Conservation (phyloP, 2,329 filamentous ascomycete species). For the Neofusicoccum sp. region DNA sequence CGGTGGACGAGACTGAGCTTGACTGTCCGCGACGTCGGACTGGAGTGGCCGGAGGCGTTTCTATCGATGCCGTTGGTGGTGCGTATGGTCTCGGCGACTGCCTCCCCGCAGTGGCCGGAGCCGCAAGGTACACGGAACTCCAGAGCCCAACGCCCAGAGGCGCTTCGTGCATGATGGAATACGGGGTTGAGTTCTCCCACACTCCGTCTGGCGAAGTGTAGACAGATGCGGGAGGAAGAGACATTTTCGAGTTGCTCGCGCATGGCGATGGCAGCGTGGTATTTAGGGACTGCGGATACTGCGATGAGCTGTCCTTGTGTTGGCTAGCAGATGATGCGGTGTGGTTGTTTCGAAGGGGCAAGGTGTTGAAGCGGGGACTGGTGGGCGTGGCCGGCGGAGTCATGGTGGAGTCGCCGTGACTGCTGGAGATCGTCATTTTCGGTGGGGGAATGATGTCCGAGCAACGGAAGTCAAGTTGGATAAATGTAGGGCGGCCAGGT, state of each 20-base stretch:
- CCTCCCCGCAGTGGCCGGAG: not conserved
- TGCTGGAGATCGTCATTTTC: slow-evolving; percentile 4
- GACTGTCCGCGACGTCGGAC: not conserved
- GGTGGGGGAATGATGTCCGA: not conserved
- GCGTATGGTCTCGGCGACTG: not conserved
- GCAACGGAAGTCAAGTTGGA: not conserved
- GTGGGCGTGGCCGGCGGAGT: slow-evolving; percentile 17
- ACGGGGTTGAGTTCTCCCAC: slow-evolving; percentile 3
- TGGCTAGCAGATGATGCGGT: not conserved
- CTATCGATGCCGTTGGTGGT: not conserved
- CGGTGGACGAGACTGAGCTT: slow-evolving; percentile 7
- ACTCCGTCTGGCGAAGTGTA: slow-evolving; percentile 12
- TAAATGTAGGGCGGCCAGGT: not conserved
- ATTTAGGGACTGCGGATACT: not conserved
- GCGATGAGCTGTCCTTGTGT: not conserved
- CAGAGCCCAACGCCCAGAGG: slow-evolving; percentile 34
- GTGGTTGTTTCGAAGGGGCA: slow-evolving; percentile 6
- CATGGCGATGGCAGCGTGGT: not conserved
- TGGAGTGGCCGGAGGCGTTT: slow-evolving; percentile 16
- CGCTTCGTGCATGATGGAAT: slow-evolving; percentile 25
- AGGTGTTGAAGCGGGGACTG: not conserved
- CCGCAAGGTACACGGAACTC: slow-evolving; percentile 38
- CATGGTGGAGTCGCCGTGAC: slow-evolving; percentile 8
- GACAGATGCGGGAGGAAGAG: not conserved
- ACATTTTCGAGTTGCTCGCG: not conserved